These are phyloP conservation scores for Pyrrhoderma noxium DNA, from an alignment of 1,284 basidiomycete genomes.

Conservation along the genomic window DNA sequence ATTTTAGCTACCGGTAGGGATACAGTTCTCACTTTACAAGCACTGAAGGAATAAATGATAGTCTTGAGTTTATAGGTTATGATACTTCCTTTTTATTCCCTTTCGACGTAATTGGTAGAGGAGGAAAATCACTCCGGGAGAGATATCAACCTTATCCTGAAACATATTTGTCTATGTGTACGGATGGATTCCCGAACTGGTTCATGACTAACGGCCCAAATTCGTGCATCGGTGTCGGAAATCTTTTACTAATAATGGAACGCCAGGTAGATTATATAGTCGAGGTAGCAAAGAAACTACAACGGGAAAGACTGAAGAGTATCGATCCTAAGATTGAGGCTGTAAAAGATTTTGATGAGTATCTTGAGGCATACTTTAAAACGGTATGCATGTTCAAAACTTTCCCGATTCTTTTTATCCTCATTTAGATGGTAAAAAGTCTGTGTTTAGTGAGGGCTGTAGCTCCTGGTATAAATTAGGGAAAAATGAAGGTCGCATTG, in stretches of 20 bases:
- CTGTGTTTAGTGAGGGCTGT: conserved; percentile 51
- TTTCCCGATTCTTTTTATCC: not conserved
- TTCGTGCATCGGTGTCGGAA: conserved; percentile 45
- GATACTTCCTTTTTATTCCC: conserved; percentile 45
- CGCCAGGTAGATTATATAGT: conserved; percentile 48
- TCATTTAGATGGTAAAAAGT: conserved; percentile 29
- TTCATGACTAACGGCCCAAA: conserved; percentile 53
- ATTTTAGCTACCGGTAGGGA: conserved; percentile 46
- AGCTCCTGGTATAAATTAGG: conserved; percentile 62
- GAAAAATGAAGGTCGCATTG: conserved; percentile 47
- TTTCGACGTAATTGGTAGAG: conserved; percentile 46
- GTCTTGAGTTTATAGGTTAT: conserved; percentile 32
- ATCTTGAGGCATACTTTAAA: conserved; percentile 46
- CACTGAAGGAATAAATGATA: not conserved
- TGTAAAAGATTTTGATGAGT: conserved; percentile 51
- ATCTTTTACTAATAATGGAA: conserved; percentile 47
- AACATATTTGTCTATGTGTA: conserved; percentile 47
- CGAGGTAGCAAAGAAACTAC: conserved; percentile 46
- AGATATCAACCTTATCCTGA: conserved; percentile 45
- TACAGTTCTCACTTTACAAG: not conserved
- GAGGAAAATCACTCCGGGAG: conserved; percentile 39
- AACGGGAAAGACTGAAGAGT: conserved; percentile 50
- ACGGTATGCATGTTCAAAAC: conserved; percentile 28
- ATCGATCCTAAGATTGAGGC: conserved; percentile 50
- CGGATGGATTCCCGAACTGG: conserved; percentile 59